Evolutionary conservation across 1,139 yeast genomes (phyloP), one percentile per base, ranked within the genome.

Genomic region (Debaryomyces coudertii): DNA sequence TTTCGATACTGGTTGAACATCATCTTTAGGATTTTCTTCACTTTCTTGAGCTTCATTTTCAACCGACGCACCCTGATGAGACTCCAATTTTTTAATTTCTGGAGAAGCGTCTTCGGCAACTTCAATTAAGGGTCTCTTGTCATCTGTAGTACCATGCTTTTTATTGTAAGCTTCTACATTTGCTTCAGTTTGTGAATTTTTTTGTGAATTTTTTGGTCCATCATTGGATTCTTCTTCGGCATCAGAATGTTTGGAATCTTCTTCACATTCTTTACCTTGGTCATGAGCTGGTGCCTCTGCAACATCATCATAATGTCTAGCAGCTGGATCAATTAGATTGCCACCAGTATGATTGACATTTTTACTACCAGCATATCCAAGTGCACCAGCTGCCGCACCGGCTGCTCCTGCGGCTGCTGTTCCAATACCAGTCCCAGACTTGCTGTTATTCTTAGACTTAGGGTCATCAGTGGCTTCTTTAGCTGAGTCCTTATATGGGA

Each of bases 121-220:
- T 37, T 65, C 69, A 38, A 67, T 55, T 51, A 68, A 57, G 11
- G 68, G 60, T 39, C 62, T 56, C 41, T 62, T 53, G 29, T 59
- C 63, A 43, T 58, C 52, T 40, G 52, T 53, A 46, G 54, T 48
- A 3, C 69, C 71, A 42, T 58, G 66, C 51, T 65, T 54, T 52
- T 58, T 65, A 57, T 68, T 68, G 54, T 65, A 56, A 4, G 57
- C 57, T 20, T 55, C 61, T 28, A 65, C 61, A 7, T 60, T 65
- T 2, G 53, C 58, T 43, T 65, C 71, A 42, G 54, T 48, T 7
- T 53, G 49, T 24, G 43, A 37, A 22, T 46, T 27, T 24, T 45
- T 44, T 0, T 53, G 47, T 9, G 44, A 29, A 15, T 51, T 49
- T 7, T 45, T 45, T n/a, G 43, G 39, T 25, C 47, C 14, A 16